A percentile compares a stretch with the other conserved stretches of the same genome.
Conservation (phyloP, 1,284 basidiomycete species). For the Trichosporon coremiiforme region DNA sequence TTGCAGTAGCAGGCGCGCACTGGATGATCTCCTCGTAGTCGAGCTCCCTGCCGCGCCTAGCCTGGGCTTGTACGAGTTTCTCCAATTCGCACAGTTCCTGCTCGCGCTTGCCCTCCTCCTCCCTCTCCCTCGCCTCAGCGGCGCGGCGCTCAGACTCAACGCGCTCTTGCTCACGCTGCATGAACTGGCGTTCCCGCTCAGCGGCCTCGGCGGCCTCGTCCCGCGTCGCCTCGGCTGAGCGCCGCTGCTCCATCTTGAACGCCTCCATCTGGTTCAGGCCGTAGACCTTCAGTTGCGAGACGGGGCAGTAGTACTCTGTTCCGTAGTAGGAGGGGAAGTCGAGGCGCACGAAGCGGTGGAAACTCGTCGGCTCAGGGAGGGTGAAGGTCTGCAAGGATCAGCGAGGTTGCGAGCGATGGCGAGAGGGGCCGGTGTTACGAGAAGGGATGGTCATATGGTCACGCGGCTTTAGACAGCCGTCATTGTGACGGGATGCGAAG, state of each 20-base stretch:
- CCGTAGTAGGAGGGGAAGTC: slow-evolving; percentile 95
- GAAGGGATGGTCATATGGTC: neutral
- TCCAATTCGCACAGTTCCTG: slow-evolving; percentile 49
- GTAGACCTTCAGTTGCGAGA: slow-evolving; percentile 89
- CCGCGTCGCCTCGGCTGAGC: slow-evolving; percentile 37
- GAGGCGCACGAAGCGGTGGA: slow-evolving; percentile 90
- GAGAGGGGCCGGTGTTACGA: too few species aligned
- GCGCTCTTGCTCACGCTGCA: slow-evolving; percentile 54
- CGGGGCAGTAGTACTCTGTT: slow-evolving; percentile 95
- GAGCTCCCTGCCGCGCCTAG: slow-evolving; percentile 26
- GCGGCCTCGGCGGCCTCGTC: slow-evolving; percentile 39
- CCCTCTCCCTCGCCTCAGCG: slow-evolving; percentile 38
- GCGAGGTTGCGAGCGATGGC: slow-evolving; percentile 38
- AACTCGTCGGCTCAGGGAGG: slow-evolving; percentile 65
- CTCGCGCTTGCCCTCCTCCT: slow-evolving; percentile 36
- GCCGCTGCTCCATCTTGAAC: slow-evolving; percentile 78
- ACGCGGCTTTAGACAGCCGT: neutral
- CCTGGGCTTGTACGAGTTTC: slow-evolving; percentile 46
- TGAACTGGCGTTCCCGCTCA: slow-evolving; percentile 33
- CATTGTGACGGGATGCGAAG: neutral
- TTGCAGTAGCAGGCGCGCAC: slow-evolving; percentile 18
- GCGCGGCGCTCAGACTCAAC: slow-evolving; percentile 57
- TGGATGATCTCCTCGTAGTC: slow-evolving; percentile 27
- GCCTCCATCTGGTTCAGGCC: slow-evolving; percentile 96
- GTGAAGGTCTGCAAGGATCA: slow-evolving; percentile 67